Evolutionary conservation across 2,329 filamentous ascomycete species (phyloP).

Genomic region (Domatiomyces catenatus): DNA sequence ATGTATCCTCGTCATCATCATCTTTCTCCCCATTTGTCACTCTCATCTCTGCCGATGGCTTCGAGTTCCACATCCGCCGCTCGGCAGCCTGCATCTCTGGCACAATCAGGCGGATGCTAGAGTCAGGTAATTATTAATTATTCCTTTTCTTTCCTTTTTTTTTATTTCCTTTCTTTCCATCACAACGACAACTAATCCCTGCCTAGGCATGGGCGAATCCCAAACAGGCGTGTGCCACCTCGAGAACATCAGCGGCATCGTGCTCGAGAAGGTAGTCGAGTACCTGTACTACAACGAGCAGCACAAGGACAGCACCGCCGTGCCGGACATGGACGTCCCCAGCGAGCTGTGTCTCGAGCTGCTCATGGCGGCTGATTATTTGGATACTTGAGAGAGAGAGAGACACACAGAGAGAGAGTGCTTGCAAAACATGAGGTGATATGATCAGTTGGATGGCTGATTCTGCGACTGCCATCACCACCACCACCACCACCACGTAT

Average conservation of each 20-base stretch:
- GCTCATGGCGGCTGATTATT: slow-evolving; percentile 52
- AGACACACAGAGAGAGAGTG: too few relatives aligned
- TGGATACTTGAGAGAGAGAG: slow-evolving; percentile 31
- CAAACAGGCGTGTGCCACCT: slow-evolving; percentile 42
- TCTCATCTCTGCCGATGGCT: slow-evolving; percentile 48
- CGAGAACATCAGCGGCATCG: slow-evolving; percentile 46
- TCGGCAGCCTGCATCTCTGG: slow-evolving; percentile 46
- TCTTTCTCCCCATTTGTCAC: slow-evolving; percentile 42
- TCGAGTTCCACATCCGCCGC: slow-evolving; percentile 47
- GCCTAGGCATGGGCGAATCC: slow-evolving; percentile 43
- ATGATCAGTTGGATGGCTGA: too few relatives aligned
- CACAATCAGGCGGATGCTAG: slow-evolving; percentile 48
- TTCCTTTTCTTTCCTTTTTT: neutral
- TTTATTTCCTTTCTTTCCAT: neutral
- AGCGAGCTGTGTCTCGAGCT: slow-evolving; percentile 50
- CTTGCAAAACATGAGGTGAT: too few relatives aligned
- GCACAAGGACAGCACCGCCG: slow-evolving; percentile 42
- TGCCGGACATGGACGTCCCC: slow-evolving; percentile 52
- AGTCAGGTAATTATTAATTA: slow-evolving; percentile 24
- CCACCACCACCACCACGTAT: too few relatives aligned
- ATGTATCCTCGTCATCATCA: neutral
- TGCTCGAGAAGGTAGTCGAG: slow-evolving; percentile 55
- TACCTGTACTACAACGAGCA: slow-evolving; percentile 56
- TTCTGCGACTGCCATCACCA: too few relatives aligned
- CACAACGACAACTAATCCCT: neutral